Evolutionary conservation across 176 grass and related monocot genomes (phyloP), one percentile per base, ranked within the genome.

Genomic region (Themeda triandra): DNA sequence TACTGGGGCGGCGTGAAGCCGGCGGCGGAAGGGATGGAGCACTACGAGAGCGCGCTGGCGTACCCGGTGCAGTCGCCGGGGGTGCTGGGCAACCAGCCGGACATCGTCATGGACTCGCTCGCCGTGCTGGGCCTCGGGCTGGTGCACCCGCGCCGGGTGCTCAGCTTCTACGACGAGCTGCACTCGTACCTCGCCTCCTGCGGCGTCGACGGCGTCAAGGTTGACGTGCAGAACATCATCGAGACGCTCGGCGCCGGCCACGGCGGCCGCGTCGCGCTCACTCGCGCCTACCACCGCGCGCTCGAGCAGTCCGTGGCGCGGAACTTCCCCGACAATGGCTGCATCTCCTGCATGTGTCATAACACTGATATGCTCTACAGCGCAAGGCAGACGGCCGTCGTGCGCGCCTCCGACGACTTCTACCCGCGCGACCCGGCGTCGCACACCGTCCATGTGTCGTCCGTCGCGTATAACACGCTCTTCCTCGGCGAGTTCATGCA

Each of bases 401-500:
- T 88, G 4, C 86, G 95, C 12, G 86, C 90, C 69, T 97, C 95
- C 40, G 95, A 97, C 36, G 95, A 97, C 85, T 97, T 92, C 82
- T 97, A 94, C 79, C 95, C 95, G 4, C 91, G 73, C 28, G 90
- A 97, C 60, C 90, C 95, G n/a, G 95, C 88, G 18, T 97, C 95
- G 23, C 95, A 97, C 41, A 97, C 92, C 48, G 64, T 97, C 10
- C 95, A 97, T 46, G 70, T 97, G 44, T 73, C 95, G 0, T 89
- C 95, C 0, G 92, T 97, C 4, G 95, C 95, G 0, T 94, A 94
- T 80, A 97, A 97, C 78, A 89, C 92, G 8, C 76, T 97, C 14
- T 97, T 97, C 86, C 84, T 97, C n/a, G 95, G 95, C 64, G 95
- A 97, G 58, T 92, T 97, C 87, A 92, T 97, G 95, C 86, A 92